Conservation (phyloP, 768 basidiomycete genomes). For the Suillus luteus region DNA sequence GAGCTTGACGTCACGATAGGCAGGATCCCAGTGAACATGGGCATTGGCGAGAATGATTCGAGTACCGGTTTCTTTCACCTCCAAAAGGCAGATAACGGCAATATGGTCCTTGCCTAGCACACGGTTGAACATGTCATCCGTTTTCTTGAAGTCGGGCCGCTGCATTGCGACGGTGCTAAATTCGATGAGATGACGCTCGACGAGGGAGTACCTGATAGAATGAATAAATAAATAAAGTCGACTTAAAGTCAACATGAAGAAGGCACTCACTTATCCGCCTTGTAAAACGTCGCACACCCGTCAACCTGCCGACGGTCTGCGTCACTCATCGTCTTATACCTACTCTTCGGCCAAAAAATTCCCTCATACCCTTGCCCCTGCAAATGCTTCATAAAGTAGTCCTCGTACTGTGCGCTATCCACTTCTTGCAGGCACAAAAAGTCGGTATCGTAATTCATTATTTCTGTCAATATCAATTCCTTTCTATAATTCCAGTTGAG, state of each 20-base stretch:
- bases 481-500: conserved; percentile 94
- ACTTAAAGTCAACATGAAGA: conserved; percentile 7
- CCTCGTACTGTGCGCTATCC: conserved; percentile 89
- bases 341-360: conserved; percentile 87
- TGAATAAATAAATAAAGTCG: conserved; percentile 4
- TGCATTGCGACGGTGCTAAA: conserved; percentile 93
- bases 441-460: conserved; percentile 80
- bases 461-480: conserved; percentile 82
- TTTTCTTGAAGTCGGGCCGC: conserved; percentile 92
- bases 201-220: conserved; percentile 74
- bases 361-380: conserved; percentile 83
- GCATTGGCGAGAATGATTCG: conserved; percentile 88
- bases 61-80: conserved; percentile 84
- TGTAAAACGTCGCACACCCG: conserved; percentile 97
- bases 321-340: conserved; percentile 91
- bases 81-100: conserved; percentile 83
- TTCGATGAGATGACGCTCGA: conserved; percentile 92
- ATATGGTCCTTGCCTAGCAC: conserved; percentile 95
- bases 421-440: conserved; percentile 96
- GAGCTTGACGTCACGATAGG: conserved; percentile 94
- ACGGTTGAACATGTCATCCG: conserved; percentile 99
- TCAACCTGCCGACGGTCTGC: conserved; percentile 87
- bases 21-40: conserved; percentile 93
- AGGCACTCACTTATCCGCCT: conserved; percentile 72
- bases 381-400: conserved; percentile 80